Evolutionary conservation across 192 early-diverging fungal genomes (phyloP).

Genomic region (Hyaloraphidium curvatum): DNA sequence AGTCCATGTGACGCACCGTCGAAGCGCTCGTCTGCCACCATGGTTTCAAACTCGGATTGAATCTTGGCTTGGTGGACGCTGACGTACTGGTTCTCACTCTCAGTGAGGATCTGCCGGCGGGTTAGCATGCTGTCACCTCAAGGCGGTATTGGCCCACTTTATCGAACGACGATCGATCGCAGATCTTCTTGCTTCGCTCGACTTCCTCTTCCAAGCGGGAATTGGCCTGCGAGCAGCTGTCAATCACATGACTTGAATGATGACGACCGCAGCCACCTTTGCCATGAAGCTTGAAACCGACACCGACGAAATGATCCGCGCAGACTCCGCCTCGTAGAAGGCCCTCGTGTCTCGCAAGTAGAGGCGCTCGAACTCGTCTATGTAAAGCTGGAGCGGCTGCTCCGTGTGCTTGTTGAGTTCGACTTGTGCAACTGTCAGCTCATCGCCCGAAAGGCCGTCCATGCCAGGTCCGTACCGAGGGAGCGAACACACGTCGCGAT

Average conservation of each 20-base stretch:
- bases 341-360: constrained; percentile 40
- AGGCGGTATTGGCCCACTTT: constrained; percentile 20
- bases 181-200: constrained; percentile 32
- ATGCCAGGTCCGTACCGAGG: constrained; percentile 22
- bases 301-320: constrained; percentile 24
- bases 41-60: constrained; percentile 42
- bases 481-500: constrained; percentile 33
- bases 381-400: constrained; percentile 24
- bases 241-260: neutral
- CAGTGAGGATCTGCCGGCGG: constrained; percentile 29
- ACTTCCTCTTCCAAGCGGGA: constrained; percentile 42
- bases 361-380: constrained; percentile 56
- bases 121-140: neutral
- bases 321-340: constrained; percentile 55
- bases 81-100: constrained; percentile 57
- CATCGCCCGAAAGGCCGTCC: neutral
- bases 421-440: neutral
- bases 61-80: constrained; percentile 39
- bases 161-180: constrained; percentile 42
- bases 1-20: constrained; percentile 22
- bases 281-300: constrained; percentile 53
- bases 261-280: constrained; percentile 14
- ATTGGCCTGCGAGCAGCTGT: constrained; percentile 14
- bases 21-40: constrained; percentile 39
- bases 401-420: neutral